phyloP scores from a whole-genome alignment of 495 filamentous ascomycete genomes.

The Recurvomyces mirabilis region DNA sequence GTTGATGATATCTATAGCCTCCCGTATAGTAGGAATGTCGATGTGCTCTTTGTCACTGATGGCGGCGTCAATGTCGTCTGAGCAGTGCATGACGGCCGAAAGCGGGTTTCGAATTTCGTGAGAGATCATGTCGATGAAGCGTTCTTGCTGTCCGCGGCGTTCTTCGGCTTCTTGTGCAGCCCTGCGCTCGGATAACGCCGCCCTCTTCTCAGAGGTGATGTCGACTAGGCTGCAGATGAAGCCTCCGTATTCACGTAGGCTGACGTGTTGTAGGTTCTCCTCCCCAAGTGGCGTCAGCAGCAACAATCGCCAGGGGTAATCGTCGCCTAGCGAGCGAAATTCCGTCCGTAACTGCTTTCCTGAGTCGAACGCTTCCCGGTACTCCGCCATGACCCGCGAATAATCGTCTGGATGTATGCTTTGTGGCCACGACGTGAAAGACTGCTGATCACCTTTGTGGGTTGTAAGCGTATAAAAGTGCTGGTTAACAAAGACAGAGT shows the following conservation, averaged over 20 bases:
- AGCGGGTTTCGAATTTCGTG: slow-evolving; percentile 32
- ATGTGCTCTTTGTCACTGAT: slow-evolving; percentile 9
- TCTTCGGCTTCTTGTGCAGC: slow-evolving; percentile 28
- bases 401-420: slow-evolving; percentile 30
- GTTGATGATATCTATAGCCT: slow-evolving; percentile 29
- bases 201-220: slow-evolving; percentile 29
- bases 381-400: slow-evolving; percentile 24
- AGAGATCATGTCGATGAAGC: slow-evolving; percentile 25
- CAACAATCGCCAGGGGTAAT: slow-evolving; percentile 29
- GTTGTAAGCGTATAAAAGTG: slow-evolving; percentile 31
- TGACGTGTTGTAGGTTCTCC: slow-evolving; percentile 17
- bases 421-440: slow-evolving; percentile 29
- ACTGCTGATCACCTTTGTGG: slow-evolving; percentile 19
- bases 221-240: slow-evolving; percentile 31
- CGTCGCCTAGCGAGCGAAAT: slow-evolving; percentile 21
- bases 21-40: slow-evolving; percentile 19
- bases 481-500: slow-evolving; percentile 30
- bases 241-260: slow-evolving; percentile 21
- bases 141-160: slow-evolving; percentile 30
- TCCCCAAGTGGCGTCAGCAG: slow-evolving; percentile 26
- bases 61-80: slow-evolving; percentile 27
- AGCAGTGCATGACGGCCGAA: slow-evolving; percentile 28
- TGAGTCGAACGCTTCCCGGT: slow-evolving; percentile 1
- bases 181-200: slow-evolving; percentile 26
- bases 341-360: slow-evolving; percentile 25